Evolutionary conservation across 1,284 basidiomycete genomes (phyloP).

Genomic region (Ceratobasidium sp.): DNA sequence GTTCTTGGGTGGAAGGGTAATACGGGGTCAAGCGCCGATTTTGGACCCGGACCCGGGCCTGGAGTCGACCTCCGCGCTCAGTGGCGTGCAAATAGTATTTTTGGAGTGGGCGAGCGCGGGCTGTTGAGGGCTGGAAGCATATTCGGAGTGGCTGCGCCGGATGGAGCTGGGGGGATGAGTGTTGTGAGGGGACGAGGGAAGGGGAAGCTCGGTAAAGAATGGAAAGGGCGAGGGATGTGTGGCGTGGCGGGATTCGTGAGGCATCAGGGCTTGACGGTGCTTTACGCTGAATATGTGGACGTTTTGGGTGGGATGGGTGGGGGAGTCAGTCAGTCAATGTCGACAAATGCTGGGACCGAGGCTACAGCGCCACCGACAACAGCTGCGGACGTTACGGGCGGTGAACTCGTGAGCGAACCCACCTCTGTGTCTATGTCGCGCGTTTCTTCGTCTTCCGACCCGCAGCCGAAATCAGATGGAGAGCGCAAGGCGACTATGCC

Average conservation of each 20-base stretch:
- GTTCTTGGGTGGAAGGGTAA: conserved; percentile 71
- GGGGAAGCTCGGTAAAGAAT: conserved; percentile 58
- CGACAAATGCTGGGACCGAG: neutral
- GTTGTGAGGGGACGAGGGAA: conserved; percentile 2
- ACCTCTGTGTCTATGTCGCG: neutral
- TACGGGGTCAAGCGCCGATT: conserved; percentile 52
- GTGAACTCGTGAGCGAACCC: conserved; percentile 51
- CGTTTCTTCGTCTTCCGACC: neutral
- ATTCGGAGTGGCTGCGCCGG: conserved; percentile 12
- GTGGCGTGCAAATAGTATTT: conserved; percentile 41
- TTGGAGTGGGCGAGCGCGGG: conserved; percentile 33
- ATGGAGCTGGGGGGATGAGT: conserved; percentile 1
- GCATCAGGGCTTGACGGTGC: conserved; percentile 70
- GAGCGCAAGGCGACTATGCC: neutral
- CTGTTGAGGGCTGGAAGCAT: conserved; percentile 27
- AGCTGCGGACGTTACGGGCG: conserved; percentile 39
- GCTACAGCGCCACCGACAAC: conserved; percentile 48
- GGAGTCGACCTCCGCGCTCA: conserved; percentile 31
- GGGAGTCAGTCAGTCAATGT: neutral
- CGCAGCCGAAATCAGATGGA: too few species aligned
- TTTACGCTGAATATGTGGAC: conserved; percentile 66
- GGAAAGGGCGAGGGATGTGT: conserved; percentile 44
- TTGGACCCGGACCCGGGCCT: conserved; percentile 22
- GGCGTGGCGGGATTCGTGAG: conserved; percentile 65
- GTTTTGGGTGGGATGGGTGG: conserved; percentile 10